Evolutionary conservation across 1,284 basidiomycete genomes (phyloP).

Genomic region (Ustilago tritici): DNA sequence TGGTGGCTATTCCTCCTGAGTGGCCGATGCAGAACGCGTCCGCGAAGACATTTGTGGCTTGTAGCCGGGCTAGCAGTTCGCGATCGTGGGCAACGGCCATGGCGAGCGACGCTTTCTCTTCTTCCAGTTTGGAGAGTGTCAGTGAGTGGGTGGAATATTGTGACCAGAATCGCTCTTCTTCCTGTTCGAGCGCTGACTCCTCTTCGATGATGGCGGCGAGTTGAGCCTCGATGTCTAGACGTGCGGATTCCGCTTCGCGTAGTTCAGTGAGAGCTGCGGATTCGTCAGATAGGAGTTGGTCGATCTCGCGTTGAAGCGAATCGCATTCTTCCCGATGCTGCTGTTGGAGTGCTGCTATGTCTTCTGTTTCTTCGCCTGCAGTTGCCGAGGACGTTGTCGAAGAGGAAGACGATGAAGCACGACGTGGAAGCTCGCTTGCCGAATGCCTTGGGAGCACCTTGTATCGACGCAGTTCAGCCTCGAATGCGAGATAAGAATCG

Average conservation of each 20-base stretch:
- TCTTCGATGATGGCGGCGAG: conserved; percentile 81
- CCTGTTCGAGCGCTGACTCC: conserved; percentile 79
- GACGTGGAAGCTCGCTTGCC: background rate
- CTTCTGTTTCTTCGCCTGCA: conserved; percentile 2
- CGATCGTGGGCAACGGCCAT: conserved; percentile 73
- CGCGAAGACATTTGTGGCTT: conserved; percentile 95
- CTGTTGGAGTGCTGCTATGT: conserved; percentile 10
- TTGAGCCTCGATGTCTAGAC: conserved; percentile 76
- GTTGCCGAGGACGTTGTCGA: background rate
- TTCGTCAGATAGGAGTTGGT: conserved; percentile 41
- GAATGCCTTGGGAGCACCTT: conserved; percentile 28
- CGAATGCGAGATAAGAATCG: conserved; percentile 76
- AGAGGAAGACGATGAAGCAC: conserved; percentile 16
- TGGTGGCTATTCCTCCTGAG: conserved; percentile 88
- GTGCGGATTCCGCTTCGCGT: conserved; percentile 57
- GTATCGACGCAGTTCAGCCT: conserved; percentile 54
- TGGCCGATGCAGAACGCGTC: conserved; percentile 98
- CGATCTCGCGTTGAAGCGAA: conserved; percentile 31
- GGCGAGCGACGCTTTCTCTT: conserved; percentile 78
- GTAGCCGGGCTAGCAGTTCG: conserved; percentile 81
- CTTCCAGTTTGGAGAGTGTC: conserved; percentile 76
- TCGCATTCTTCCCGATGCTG: conserved; percentile 16
- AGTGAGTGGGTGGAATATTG: conserved; percentile 80
- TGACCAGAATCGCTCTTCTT: conserved; percentile 88
- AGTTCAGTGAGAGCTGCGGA: conserved; percentile 35